Percentiles rank a stretch among this genome's conserved stretches.
These are phyloP conservation scores for Aspergillus persii DNA, from an alignment of 2,329 filamentous ascomycete genomes.

Conservation along the genomic window DNA sequence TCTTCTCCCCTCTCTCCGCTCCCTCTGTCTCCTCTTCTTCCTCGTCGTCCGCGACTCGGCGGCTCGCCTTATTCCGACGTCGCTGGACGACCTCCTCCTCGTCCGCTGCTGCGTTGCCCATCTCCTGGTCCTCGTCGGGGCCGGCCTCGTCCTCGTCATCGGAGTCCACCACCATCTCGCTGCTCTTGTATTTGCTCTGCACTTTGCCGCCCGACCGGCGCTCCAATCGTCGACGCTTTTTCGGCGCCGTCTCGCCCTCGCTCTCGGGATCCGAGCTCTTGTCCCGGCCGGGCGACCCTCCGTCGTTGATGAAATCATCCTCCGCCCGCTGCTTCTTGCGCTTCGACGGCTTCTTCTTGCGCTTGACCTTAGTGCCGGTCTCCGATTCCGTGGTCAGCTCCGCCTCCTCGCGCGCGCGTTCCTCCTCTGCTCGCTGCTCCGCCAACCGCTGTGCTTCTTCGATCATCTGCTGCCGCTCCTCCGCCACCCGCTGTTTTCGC, in stretches of 20 bases:
- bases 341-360: constrained; percentile 61
- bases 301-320: constrained; percentile 32
- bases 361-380: constrained; percentile 76
- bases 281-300: constrained; percentile 25
- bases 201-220: constrained; percentile 46
- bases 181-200: constrained; percentile 75
- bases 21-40: constrained; percentile 49
- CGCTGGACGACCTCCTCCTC: constrained; percentile 39
- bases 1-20: constrained; percentile 31
- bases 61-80: constrained; percentile 32
- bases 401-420: constrained; percentile 65
- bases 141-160: constrained; percentile 53
- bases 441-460: constrained; percentile 73
- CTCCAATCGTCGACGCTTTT: constrained; percentile 62
- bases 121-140: constrained; percentile 23
- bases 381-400: constrained; percentile 80
- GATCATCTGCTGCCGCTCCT: constrained; percentile 77
- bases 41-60: constrained; percentile 39
- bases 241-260: constrained; percentile 41
- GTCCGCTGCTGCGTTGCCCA: constrained; percentile 38
- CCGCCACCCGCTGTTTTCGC: constrained; percentile 75
- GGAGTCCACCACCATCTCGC: constrained; percentile 77
- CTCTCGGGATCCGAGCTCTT: constrained; percentile 34
- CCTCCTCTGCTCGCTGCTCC: constrained; percentile 68
- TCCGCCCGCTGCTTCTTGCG: constrained; percentile 60